These are phyloP conservation scores for Stromatinia cepivora DNA, from an alignment of 2,329 filamentous ascomycete genomes.

Conservation along the genomic window DNA sequence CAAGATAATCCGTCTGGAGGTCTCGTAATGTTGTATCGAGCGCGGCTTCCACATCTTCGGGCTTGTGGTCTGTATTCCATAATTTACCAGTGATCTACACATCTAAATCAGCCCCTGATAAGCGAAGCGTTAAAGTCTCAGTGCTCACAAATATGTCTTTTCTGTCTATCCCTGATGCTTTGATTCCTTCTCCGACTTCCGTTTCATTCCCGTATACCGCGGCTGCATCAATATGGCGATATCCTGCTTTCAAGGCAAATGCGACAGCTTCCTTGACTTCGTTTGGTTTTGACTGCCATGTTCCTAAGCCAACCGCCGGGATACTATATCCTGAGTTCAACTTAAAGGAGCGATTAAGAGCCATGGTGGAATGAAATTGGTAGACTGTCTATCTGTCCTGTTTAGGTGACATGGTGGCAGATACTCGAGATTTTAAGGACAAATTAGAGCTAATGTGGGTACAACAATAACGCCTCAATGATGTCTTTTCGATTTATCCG, in stretches of 20 bases:
- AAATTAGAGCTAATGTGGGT: neutral
- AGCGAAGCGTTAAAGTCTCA: neutral
- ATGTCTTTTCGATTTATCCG: constrained; percentile 15
- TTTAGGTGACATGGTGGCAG: neutral
- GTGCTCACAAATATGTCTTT: constrained; percentile 55
- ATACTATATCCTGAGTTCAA: constrained; percentile 42
- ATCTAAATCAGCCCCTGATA: neutral
- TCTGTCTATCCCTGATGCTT: constrained; percentile 64
- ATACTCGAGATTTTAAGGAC: constrained; percentile 4
- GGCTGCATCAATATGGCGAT: constrained; percentile 56
- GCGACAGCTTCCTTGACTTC: constrained; percentile 44
- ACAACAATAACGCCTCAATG: neutral
- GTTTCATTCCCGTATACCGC: constrained; percentile 81
- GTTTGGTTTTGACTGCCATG: constrained; percentile 50
- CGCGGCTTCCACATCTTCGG: constrained; percentile 64
- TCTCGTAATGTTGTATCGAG: constrained; percentile 72
- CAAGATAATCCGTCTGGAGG: constrained; percentile 77
- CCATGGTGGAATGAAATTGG: constrained; percentile 12
- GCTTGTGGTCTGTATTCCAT: constrained; percentile 73
- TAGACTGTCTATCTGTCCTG: neutral
- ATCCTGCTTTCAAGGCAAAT: constrained; percentile 48
- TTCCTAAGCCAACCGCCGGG: constrained; percentile 47
- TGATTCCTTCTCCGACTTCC: constrained; percentile 77
- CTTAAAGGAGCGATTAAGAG: constrained; percentile 34
- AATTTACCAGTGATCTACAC: constrained; percentile 65